A percentile compares a stretch with the other conserved stretches of the same genome.
Evolutionary conservation across 1,284 basidiomycete species (phyloP).

Genomic region (Marasmius sp.): DNA sequence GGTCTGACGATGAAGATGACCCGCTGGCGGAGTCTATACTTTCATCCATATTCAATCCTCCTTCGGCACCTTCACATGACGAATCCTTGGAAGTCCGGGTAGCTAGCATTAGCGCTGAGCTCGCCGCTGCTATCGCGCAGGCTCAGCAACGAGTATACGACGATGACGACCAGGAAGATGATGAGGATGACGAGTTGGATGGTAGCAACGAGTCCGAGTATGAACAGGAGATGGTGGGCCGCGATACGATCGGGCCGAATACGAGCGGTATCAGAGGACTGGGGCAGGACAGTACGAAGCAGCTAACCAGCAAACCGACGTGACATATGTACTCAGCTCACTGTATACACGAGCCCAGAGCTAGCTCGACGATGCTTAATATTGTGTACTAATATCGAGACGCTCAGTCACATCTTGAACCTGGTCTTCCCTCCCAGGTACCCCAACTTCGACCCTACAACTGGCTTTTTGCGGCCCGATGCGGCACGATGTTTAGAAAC

Average conservation of each 20-base stretch:
- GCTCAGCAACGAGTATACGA: slow-evolving; percentile 50
- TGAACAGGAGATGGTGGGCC: slow-evolving; percentile 45
- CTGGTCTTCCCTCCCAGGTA: too few species aligned
- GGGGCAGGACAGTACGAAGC: not conserved
- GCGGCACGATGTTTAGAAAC: too few species aligned
- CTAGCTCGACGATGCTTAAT: too few species aligned
- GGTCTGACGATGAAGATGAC: slow-evolving; percentile 46
- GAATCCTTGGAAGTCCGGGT: slow-evolving; percentile 59
- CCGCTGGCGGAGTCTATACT: slow-evolving; percentile 66
- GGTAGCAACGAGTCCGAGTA: slow-evolving; percentile 41
- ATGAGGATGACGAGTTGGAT: slow-evolving; percentile 35
- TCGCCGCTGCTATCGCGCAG: slow-evolving; percentile 72
- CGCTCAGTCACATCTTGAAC: too few species aligned
- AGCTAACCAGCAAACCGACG: too few species aligned
- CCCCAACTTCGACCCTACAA: too few species aligned
- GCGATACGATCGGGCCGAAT: slow-evolving; percentile 51
- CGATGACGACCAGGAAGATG: slow-evolving; percentile 57
- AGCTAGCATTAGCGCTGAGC: slow-evolving; percentile 70
- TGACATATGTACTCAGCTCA: too few species aligned
- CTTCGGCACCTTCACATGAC: slow-evolving; percentile 27
- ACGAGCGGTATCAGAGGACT: slow-evolving; percentile 58
- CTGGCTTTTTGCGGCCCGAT: too few species aligned
- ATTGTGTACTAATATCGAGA: too few species aligned
- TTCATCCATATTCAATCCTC: slow-evolving; percentile 38
- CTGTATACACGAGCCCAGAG: too few species aligned